phyloP scores from a whole-genome alignment of 768 basidiomycete species.

The Galerina marginata region DNA sequence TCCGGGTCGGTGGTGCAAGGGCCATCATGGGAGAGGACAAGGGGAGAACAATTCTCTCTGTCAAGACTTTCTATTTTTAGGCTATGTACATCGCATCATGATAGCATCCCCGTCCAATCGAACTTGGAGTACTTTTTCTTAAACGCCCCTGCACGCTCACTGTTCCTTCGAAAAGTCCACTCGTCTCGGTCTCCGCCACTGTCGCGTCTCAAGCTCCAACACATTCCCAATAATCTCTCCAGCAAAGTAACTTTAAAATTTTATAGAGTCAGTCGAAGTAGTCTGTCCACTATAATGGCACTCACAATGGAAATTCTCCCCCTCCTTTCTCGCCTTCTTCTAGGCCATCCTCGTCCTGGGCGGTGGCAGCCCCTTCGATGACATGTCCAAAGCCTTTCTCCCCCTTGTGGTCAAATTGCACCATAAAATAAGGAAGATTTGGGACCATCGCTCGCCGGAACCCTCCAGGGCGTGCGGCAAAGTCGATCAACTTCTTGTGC shows the following conservation, averaged over 20 bases:
- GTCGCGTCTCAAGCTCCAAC: constrained; percentile 83
- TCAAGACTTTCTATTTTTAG: constrained; percentile 15
- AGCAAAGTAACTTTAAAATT: constrained; percentile 79
- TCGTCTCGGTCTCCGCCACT: constrained; percentile 82
- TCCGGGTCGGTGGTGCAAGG: constrained; percentile 52
- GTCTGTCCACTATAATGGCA: constrained; percentile 16
- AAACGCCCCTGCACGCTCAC: constrained; percentile 70
- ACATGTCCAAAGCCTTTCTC: constrained; percentile 99
- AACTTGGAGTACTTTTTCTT: constrained; percentile 77
- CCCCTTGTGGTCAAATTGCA: constrained; percentile 97
- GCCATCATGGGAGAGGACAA: constrained; percentile 31
- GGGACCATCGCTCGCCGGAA: constrained; percentile 96
- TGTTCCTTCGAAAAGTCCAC: constrained; percentile 73
- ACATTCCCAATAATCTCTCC: constrained; percentile 94
- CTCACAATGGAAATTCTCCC: constrained; percentile 87
- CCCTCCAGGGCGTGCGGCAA: constrained; percentile 86
- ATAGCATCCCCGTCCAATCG: constrained; percentile 82
- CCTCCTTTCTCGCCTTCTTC: constrained; percentile 92
- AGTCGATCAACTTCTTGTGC: constrained; percentile 97
- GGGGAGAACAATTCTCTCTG: neutral
- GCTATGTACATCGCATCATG: neutral
- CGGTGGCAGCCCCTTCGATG: constrained; percentile 87
- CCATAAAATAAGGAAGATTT: constrained; percentile 98
- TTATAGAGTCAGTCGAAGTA: constrained; percentile 5
- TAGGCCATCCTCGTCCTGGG: constrained; percentile 64